Percentiles rank a stretch among this genome's conserved stretches.
Evolutionary conservation across 257 asterid genomes (phyloP).

Genomic region (Fraxinus pennsylvanica): DNA sequence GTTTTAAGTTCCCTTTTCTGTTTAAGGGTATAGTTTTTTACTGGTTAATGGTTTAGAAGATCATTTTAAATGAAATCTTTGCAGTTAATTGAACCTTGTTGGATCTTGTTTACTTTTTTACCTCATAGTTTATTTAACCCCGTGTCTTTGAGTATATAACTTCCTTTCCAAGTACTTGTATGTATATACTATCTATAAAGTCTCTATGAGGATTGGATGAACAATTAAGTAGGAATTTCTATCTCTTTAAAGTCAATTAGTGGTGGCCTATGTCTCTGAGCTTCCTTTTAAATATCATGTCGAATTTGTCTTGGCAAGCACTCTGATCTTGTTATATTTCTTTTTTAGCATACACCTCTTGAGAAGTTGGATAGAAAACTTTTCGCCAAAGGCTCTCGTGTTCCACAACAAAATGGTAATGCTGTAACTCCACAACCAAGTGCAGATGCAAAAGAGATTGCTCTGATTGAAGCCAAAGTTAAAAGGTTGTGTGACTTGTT

Average conservation of each 20-base stretch:
- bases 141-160: not conserved
- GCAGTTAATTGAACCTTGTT: not conserved
- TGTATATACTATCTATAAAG: not conserved
- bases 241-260: not conserved
- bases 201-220: constrained; percentile 5
- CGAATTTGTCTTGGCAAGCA: not conserved
- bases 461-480: constrained; percentile 82
- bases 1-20: not conserved
- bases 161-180: not conserved
- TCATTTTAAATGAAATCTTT: not conserved
- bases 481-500: constrained; percentile 74
- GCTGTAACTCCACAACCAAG: constrained; percentile 36
- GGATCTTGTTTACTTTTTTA: not conserved
- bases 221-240: not conserved
- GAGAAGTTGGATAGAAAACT: constrained; percentile 81
- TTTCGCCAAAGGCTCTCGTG: constrained; percentile 68
- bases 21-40: not conserved
- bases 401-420: constrained; percentile 57
- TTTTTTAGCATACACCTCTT: constrained; percentile 73
- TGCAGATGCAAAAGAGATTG: constrained; percentile 77
- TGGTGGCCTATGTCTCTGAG: not conserved
- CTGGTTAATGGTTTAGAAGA: not conserved
- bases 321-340: constrained; percentile 24
- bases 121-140: not conserved
- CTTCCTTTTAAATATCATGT: not conserved